Base-by-base conservation (phyloP, 1,284 basidiomycete species). In the Exsudoporus floridanus region DNA sequence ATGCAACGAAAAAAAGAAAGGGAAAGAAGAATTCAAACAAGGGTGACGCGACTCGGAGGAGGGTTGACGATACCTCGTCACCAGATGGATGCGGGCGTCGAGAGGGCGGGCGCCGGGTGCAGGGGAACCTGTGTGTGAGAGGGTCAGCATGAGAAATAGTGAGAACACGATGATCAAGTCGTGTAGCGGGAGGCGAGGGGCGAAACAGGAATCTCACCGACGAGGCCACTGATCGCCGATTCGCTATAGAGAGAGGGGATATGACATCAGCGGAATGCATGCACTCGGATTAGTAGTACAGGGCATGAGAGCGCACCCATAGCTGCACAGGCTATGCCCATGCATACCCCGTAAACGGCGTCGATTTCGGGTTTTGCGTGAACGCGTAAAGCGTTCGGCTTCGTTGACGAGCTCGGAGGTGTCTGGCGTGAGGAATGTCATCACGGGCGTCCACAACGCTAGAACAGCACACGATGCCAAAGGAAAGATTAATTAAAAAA, bases 31-130 rank as follows among this genome's bases (percentile, higher is more conserved):
- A n/a, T n/a, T n/a, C n/a, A n/a, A n/a, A n/a, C n/a, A n/a, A n/a
- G n/a, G n/a, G n/a, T n/a, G n/a, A n/a, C n/a, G n/a, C n/a, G n/a
- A n/a, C n/a, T n/a, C n/a, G n/a, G n/a, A n/a, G n/a, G n/a, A n/a
- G 55, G 27, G 27, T 65, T 67, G 49, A 69, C 44, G 8, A 65
- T 55, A 0, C 60, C 56, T 35, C 62, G 59, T 69, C 70, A 69
- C 69, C 70, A 69, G 45, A 63, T 9, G 23, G 69, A 69, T 0
- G 59, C 35, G 2, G 64, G 43, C 2, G 61, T 61, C 33, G 71
- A 63, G 12, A 69, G 49, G 12, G 65, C 63, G 5, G n/a, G n/a
- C n/a, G n/a, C 66, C 69, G 12, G 69, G 61, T 55, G 70, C 58
- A 1, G 66, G 70, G 0, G 68, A 61, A 25, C 66, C 70, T 71